Evolutionary conservation across 441 rosid species (phyloP), one percentile per base, ranked within the genome.

Genomic region (Corymbia calophylla): DNA sequence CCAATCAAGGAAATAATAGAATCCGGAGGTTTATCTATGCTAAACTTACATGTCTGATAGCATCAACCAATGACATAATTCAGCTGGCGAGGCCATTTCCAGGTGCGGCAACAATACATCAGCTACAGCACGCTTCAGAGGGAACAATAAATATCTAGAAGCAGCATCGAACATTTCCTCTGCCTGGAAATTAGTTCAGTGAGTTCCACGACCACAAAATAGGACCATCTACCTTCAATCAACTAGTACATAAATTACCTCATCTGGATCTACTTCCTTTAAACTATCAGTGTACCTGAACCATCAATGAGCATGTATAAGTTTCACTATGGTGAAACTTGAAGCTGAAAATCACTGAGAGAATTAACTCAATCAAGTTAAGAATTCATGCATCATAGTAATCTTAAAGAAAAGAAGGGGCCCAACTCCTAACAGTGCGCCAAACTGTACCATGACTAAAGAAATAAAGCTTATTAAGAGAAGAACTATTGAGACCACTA

Each of bases 111-210:
- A 90, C 90, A 98, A 91, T 51, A 93, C 98, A 89, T 98, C 99
- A 92, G 98, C 99, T 81, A 98, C 99, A 87, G 98, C 96, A 91
- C 99, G 98, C 93, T 96, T 98, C 54, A 98, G 96, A 91, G 99
- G 98, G 94, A 97, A 96, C 86, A 98, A 91, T 66, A 98, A 93
- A 92, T 97, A 98, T 91, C 99, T 96, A 88, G 99, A 97, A 91
- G 99, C 97, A 89, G 97, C 98, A 94, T 98, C 99, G 93, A 98
- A 97, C 92, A 97, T 95, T 92, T 96, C 99, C 91, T 96, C 99
- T 53, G 96, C 99, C 99, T 97, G 95, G 87, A 73, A 66, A 55
- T 54, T 70, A 86, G 27, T 27, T 89, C 73, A 80, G 84, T 84
- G 53, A 32, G 73, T 51, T 64, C 44, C 48, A 21, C 39, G 16